phyloP scores from a whole-genome alignment of 2,329 filamentous ascomycete genomes.

The Berkeleyomyces rouxiae region DNA sequence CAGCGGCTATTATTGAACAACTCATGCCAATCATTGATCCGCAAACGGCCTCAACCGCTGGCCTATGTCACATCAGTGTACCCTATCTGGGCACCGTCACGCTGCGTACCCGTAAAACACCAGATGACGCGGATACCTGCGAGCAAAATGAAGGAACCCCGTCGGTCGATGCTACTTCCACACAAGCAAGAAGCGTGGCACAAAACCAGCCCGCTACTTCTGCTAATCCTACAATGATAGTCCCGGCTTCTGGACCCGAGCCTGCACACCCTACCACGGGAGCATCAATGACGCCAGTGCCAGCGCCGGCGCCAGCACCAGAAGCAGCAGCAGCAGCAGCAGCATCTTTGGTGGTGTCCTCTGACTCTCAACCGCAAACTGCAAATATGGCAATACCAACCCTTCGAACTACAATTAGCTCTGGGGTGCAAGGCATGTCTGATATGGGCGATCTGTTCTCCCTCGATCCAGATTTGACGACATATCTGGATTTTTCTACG shows the following conservation, averaged over 20 bases:
- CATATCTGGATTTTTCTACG: background rate
- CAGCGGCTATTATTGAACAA: conserved; percentile 27
- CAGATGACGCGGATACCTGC: background rate
- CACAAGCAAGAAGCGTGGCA: background rate
- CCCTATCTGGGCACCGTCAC: conserved; percentile 32
- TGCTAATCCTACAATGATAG: too few species aligned
- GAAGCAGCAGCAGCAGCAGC: too few species aligned
- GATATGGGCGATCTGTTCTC: background rate
- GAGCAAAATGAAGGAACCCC: background rate
- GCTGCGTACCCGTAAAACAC: conserved; percentile 20
- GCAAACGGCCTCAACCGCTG: conserved; percentile 13
- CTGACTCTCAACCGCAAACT: background rate
- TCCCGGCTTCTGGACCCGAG: too few species aligned
- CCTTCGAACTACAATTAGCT: too few species aligned
- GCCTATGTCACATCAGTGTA: conserved; percentile 25
- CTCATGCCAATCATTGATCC: conserved; percentile 26
- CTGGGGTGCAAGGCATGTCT: background rate
- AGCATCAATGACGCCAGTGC: too few species aligned
- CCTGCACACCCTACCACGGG: too few species aligned
- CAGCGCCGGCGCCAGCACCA: too few species aligned
- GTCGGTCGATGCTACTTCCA: background rate
- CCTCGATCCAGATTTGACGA: background rate
- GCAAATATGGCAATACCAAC: background rate
- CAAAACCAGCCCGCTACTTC: background rate
- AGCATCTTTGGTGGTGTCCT: too few species aligned